Evolutionary conservation across 345 rosid genomes (phyloP).

Genomic region (Carallia pectinifolia): DNA sequence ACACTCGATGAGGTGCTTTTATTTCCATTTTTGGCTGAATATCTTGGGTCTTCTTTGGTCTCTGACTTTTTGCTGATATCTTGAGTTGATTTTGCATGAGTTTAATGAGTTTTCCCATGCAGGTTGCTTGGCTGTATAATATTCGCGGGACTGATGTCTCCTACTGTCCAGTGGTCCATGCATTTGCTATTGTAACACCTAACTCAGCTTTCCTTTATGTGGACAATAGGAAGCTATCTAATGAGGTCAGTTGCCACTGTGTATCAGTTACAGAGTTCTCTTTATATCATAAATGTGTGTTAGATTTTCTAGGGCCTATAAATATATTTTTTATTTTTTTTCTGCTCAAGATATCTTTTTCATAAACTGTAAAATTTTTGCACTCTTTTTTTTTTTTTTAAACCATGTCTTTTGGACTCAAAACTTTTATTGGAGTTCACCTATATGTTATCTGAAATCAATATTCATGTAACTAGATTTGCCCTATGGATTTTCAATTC

Average conservation of each 20-base stretch:
- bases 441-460: neutral
- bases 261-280: constrained; percentile 6
- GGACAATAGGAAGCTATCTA: constrained; percentile 70
- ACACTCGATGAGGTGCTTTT: constrained; percentile 81
- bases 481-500: neutral
- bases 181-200: constrained; percentile 75
- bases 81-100: constrained; percentile 1
- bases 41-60: neutral
- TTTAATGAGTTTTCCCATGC: constrained; percentile 24
- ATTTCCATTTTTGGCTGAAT: constrained; percentile 1
- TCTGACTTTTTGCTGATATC: neutral
- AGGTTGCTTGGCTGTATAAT: constrained; percentile 99
- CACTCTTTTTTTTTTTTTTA: neutral
- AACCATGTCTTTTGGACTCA: neutral
- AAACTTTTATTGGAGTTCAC: neutral
- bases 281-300: neutral
- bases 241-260: constrained; percentile 45
- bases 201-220: constrained; percentile 72
- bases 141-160: constrained; percentile 90
- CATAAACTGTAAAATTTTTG: neutral
- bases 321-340: too few species aligned
- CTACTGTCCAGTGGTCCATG: constrained; percentile 91
- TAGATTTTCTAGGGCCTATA: too few species aligned
- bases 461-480: neutral
- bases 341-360: neutral